Conservation (phyloP, 1,139 yeast genomes). For the Taphrina confusa region DNA sequence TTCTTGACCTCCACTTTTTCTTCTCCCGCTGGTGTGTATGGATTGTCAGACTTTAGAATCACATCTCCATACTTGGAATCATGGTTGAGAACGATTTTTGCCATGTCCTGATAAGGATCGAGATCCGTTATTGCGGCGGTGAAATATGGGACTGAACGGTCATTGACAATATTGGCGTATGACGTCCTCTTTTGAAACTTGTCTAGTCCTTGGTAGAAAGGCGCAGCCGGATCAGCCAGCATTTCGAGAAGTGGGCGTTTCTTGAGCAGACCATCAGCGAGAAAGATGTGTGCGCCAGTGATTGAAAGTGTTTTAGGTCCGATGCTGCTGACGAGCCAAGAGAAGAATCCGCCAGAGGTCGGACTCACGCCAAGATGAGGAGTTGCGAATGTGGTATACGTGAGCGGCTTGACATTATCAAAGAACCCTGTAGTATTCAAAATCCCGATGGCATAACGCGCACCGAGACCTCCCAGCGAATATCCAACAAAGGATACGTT, state of each 20-base stretch:
- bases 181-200: constrained; percentile 60
- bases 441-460: constrained; percentile 71
- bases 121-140: constrained; percentile 54
- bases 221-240: constrained; percentile 58
- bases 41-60: constrained; percentile 18
- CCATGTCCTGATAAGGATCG: constrained; percentile 52
- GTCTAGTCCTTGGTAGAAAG: constrained; percentile 58
- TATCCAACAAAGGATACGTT: constrained; percentile 57
- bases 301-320: constrained; percentile 70
- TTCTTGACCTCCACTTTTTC: constrained; percentile 9
- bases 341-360: constrained; percentile 49
- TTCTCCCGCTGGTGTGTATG: neutral
- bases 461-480: constrained; percentile 57
- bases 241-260: constrained; percentile 46
- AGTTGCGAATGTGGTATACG: constrained; percentile 77
- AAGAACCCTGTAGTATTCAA: constrained; percentile 59
- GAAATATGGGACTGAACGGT: constrained; percentile 62
- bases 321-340: constrained; percentile 55
- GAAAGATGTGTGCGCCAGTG: constrained; percentile 73
- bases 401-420: constrained; percentile 59
- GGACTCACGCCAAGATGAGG: constrained; percentile 80
- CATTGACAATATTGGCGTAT: constrained; percentile 76
- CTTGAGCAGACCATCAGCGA: constrained; percentile 49
- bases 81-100: constrained; percentile 39
- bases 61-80: constrained; percentile 40